Evolutionary conservation across 768 basidiomycete species (phyloP).

Genomic region (Galerina sulciceps): DNA sequence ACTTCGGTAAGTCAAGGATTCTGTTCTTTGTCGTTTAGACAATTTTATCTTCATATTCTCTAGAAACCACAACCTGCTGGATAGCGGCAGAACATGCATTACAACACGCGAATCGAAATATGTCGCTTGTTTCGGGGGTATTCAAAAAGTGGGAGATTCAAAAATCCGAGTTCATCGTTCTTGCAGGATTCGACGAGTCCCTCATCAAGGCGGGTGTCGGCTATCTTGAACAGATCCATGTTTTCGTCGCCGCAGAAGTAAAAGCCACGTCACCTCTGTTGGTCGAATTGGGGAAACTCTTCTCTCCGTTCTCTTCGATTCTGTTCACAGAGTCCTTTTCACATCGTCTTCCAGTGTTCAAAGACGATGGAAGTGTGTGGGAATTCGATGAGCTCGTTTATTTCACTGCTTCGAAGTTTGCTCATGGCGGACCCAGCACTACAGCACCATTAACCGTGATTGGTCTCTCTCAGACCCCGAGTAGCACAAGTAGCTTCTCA

Average conservation of each 20-base stretch:
- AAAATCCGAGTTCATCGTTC: neutral
- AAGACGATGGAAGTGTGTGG: neutral
- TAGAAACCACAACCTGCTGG: neutral
- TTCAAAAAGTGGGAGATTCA: neutral
- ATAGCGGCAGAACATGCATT: neutral
- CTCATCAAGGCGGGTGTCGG: neutral
- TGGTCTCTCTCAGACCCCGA: too few relatives aligned
- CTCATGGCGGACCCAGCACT: neutral
- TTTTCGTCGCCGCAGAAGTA: neutral
- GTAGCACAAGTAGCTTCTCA: too few relatives aligned
- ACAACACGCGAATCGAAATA: neutral
- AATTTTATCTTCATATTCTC: too few relatives aligned
- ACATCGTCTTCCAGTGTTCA: neutral
- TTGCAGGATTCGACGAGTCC: constrained; percentile 6
- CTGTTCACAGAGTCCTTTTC: neutral
- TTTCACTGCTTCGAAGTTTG: neutral
- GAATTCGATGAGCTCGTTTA: neutral
- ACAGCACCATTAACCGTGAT: too few relatives aligned
- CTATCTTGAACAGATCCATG: constrained; percentile 5
- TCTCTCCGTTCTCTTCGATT: constrained; percentile 3
- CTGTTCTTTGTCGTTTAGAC: too few relatives aligned
- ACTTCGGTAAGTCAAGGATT: too few relatives aligned
- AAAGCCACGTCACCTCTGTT: neutral
- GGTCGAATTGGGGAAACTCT: neutral
- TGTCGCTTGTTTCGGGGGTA: neutral